These are phyloP conservation scores for Erythrobasidium yunnanense DNA, from an alignment of 768 basidiomycete genomes.

Conservation along the genomic window DNA sequence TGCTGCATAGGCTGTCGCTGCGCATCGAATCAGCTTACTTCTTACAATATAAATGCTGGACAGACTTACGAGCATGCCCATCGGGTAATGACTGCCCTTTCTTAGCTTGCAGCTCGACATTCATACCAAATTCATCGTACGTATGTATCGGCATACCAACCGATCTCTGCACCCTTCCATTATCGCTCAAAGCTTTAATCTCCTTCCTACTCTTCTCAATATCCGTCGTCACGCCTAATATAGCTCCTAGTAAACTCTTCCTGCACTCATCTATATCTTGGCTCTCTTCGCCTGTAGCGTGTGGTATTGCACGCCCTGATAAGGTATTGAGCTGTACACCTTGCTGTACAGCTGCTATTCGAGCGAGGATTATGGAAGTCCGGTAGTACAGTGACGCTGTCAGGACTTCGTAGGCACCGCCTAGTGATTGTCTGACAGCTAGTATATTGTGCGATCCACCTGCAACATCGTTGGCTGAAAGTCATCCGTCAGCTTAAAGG, in stretches of 20 bases:
- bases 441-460: constrained; percentile 72
- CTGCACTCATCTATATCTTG: constrained; percentile 10
- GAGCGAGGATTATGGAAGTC: constrained; percentile 19
- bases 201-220: constrained; percentile 2
- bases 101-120: not conserved
- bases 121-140: constrained; percentile 6
- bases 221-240: constrained; percentile 13
- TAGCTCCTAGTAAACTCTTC: constrained; percentile 19
- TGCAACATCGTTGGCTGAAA: constrained; percentile 80
- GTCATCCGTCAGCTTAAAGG: not conserved
- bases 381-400: constrained; percentile 54
- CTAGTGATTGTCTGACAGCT: constrained; percentile 69
- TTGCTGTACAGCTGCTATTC: constrained; percentile 18
- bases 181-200: not conserved
- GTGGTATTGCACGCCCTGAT: constrained; percentile 15
- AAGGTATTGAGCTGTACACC: constrained; percentile 6
- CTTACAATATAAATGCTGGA: too few species aligned
- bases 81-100: not conserved
- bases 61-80: not conserved
- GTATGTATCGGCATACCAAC: not conserved
- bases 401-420: constrained; percentile 59
- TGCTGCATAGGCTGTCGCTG: too few species aligned
- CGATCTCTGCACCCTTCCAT: not conserved
- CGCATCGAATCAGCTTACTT: too few species aligned
- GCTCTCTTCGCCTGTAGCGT: not conserved